Evolutionary conservation across 2,329 filamentous ascomycete genomes (phyloP).

Genomic region (Alternaria sp.): DNA sequence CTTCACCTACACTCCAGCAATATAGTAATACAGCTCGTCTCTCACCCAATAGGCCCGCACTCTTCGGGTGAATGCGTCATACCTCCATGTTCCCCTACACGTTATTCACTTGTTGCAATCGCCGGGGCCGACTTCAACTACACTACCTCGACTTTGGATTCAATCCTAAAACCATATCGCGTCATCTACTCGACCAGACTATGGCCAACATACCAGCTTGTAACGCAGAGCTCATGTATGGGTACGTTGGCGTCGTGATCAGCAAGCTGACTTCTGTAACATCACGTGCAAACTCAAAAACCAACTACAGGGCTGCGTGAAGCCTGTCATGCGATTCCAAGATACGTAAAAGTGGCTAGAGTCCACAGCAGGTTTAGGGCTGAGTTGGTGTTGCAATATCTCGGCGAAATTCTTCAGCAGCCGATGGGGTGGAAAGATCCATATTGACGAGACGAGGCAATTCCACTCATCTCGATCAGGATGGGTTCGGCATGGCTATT

Average conservation of each 20-base stretch:
- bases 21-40: neutral
- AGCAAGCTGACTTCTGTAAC: neutral
- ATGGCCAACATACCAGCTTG: neutral
- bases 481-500: slow-evolving; percentile 6
- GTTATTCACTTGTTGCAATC: neutral
- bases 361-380: neutral
- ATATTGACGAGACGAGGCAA: neutral
- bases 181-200: neutral
- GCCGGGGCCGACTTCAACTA: neutral
- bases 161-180: neutral
- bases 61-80: neutral
- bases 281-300: neutral
- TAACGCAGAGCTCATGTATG: neutral
- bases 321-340: neutral
- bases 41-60: neutral
- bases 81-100: neutral
- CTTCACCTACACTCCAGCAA: neutral
- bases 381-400: neutral
- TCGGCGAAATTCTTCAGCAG: neutral
- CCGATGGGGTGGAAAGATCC: neutral
- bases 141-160: neutral
- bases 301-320: neutral
- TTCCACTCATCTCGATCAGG: neutral
- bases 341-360: neutral
- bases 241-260: neutral